Base-by-base conservation (phyloP, 2,329 filamentous ascomycete species). In the Purpureocillium lavendulum region DNA sequence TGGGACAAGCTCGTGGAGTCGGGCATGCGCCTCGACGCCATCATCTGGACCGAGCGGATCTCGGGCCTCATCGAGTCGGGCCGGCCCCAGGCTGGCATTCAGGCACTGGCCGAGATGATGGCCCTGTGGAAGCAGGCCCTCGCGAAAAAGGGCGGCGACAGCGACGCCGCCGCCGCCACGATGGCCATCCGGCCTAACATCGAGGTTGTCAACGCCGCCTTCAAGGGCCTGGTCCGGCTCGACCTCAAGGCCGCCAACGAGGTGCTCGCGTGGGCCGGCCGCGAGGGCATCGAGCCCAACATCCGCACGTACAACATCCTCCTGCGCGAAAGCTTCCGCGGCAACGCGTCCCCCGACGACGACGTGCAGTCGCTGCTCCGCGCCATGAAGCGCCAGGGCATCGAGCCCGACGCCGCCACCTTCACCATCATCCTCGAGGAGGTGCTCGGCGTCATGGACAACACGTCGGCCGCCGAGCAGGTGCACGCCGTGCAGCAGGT, bases 371-470 rank as follows among this genome's bases (percentile, higher is more conserved):
- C 56, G 3, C 52, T 87, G 11, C 64, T 87, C 3, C 51, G 61
- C 4, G 61, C 69, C 39, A 88, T 88, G 84, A 61, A 70, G 30
- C 46, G 55, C 3, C 59, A 69, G 13, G 67, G 68, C 3, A 57
- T 87, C 21, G 48, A 67, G 24, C 73, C 80, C 1, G 77, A 88
- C 55, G 66, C 70, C n/a, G 73, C 72, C 6, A 92, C 87, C 1
- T 86, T 85, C 57, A 84, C 79, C 16, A 77, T 87, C 45, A 69
- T 92, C 41, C 66, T 92, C 7, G 77, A 83, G 32, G 73, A 72
- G 51, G 58, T 75, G 44, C 62, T 76, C 50, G 53, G 62, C 45
- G 49, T 58, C 31, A 59, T 76, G 30, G 41, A 51, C 21, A 52
- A 67, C 30, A 35, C 52, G 35, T 55, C 64, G 2, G 57, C 66